Evolutionary conservation across 2,329 filamentous ascomycete species (phyloP), one percentile per base, ranked within the genome.

Genomic region (Fusarium burgessii): DNA sequence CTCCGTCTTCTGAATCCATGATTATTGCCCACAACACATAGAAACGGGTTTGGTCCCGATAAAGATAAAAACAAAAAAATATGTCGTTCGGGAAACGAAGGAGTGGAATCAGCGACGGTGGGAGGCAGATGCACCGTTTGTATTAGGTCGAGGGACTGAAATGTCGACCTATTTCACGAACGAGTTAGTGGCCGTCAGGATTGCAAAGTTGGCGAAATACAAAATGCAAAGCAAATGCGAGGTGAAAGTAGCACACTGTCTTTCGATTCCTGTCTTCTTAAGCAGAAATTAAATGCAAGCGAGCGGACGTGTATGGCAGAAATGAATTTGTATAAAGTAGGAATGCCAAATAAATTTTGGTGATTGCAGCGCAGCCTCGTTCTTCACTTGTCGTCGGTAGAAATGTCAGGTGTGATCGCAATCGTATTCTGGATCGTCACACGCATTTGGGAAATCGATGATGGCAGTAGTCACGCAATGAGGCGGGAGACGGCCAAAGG

Each of bases 1-100:
- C 90, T 82, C 93, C 93, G 90, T 96, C 92, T 91, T 95, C 93
- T 82, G 92, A 93, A 85, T 93, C 91, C 92, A 94, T 96, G 76
- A 82, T 87, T 83, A 86, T 82, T 76, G 79, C 78, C 81, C 80
- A 72, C 45, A 71, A 66, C 50, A 61, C 78, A 79, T 80, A 54
- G 55, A 68, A 72, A 60, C 54, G 50, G 57, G 58, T 50, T 50
- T 25, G 32, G 47, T 43, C 36, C 42, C 40, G 45, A 42, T 25
- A 51, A 63, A 38, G 56, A 41, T 65, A 5, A 23, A 23, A 42
- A 36, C 29, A 29, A 11, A 11, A 11, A 58, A 17, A 27, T 55
- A 41, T 45, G 23, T 41, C 25, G 14, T 55, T 68, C 63, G 49
- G 38, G 35, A 9, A 35, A 45, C 36, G 43, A 70, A 29, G 27